Evolutionary conservation across 495 filamentous ascomycete genomes (phyloP), one percentile per base, ranked within the genome.

Genomic region (Aspergillus funiculosus): DNA sequence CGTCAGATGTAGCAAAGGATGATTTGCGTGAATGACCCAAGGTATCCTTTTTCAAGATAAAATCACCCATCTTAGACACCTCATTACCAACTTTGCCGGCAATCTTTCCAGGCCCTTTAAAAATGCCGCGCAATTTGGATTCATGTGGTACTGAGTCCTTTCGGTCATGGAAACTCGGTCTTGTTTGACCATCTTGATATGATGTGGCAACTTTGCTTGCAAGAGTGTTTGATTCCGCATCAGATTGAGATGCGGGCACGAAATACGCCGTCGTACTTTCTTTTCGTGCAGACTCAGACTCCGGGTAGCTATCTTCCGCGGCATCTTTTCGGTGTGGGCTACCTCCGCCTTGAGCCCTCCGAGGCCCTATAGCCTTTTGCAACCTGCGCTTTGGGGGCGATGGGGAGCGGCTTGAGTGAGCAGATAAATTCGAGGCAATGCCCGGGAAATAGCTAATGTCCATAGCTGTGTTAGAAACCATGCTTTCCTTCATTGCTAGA

Each of bases 11-110:
- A 38, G 63, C 28, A 20, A 67, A 58, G 20, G 74, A 76, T 5
- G 59, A 62, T 31, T 67, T 57, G 13, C 64, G 61, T 28, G 70
- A 64, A 39, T 61, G 59, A 4, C 53, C 43, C 24, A 36, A 43
- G 17, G 49, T 35, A 28, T 71, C 71, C 34, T 80, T 79, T 46
- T 76, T 79, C 45, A 66, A 56, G 5, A 82, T 66, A 25, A 75
- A 59, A 46, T 79, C 76, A 18, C 78, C 75, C 41, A 81, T 73
- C 56, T 71, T 75, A 0, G 73, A 70, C 1, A 81, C 76, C 49
- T 80, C 76, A 47, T 72, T 76, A 6, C 70, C 75, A n/a, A 76
- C 72, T 13, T 69, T 62, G 31, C 72, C 73, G 11, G 73, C 74
- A 48, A 79, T 73, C 40, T 73, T 67, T 9, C 73, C 68, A 5